A percentile compares a stretch with the other conserved stretches of the same genome.
Conservation (phyloP, 768 basidiomycete genomes). For the Ramaria sp. region DNA sequence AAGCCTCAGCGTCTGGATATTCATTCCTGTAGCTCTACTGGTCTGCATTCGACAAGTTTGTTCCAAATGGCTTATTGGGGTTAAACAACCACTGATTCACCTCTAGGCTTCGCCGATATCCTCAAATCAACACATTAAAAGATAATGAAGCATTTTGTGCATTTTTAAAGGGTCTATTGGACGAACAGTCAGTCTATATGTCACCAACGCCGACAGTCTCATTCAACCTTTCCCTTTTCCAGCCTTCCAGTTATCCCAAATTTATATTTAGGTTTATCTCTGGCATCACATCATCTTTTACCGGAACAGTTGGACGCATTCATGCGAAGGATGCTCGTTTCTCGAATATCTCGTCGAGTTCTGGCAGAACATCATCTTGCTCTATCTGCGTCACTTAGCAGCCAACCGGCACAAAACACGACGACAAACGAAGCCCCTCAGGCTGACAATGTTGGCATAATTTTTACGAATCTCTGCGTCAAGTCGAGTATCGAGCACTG, state of each 20-base stretch:
- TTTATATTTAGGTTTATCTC: slow-evolving; percentile 69
- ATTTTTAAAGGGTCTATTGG: slow-evolving; percentile 51
- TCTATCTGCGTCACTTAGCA: slow-evolving; percentile 46
- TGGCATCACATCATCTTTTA: slow-evolving; percentile 69
- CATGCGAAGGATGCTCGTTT: slow-evolving; percentile 86
- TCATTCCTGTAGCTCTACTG: slow-evolving; percentile 57
- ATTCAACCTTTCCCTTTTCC: neutral
- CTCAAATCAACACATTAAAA: slow-evolving; percentile 53
- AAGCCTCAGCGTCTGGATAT: neutral
- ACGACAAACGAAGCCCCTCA: slow-evolving; percentile 31
- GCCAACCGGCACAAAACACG: slow-evolving; percentile 20
- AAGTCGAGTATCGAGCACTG: slow-evolving; percentile 65
- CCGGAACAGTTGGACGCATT: slow-evolving; percentile 77
- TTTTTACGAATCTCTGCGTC: slow-evolving; percentile 65
- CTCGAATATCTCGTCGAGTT: slow-evolving; percentile 81
- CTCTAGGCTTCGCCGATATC: slow-evolving; percentile 58
- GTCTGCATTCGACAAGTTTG: slow-evolving; percentile 76
- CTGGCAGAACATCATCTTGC: slow-evolving; percentile 85
- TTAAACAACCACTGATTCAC: neutral
- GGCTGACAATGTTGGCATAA: slow-evolving; percentile 58
- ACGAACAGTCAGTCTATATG: slow-evolving; percentile 56
- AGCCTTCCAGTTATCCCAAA: slow-evolving; percentile 75
- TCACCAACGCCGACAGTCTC: slow-evolving; percentile 1
- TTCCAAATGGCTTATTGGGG: neutral
- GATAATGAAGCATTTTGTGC: slow-evolving; percentile 76